Percentiles rank a stretch among this genome's conserved stretches.
Evolutionary conservation across 345 rosid genomes (phyloP).

Genomic region (Salix udensis): DNA sequence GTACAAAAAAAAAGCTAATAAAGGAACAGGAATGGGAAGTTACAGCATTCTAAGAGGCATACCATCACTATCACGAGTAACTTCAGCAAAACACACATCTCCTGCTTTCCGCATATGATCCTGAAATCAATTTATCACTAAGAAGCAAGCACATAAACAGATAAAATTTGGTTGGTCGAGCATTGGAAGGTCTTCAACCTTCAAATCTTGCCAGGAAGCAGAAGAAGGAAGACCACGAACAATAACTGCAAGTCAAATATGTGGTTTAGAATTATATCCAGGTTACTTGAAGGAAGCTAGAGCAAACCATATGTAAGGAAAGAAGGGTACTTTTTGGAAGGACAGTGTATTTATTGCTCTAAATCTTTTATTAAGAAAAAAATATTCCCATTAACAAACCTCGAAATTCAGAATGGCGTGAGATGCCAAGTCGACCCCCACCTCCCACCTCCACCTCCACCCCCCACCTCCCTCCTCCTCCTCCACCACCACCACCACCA

Average conservation of each 20-base stretch:
- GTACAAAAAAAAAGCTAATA: background rate
- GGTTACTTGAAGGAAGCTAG: background rate
- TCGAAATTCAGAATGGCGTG: constrained; percentile 91
- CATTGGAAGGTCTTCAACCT: background rate
- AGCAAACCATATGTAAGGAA: background rate
- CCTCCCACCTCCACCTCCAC: constrained; percentile 17
- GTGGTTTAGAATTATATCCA: background rate
- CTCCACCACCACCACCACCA: constrained; percentile 17
- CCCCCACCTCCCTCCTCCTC: background rate
- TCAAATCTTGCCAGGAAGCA: constrained; percentile 18
- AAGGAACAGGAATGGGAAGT: background rate
- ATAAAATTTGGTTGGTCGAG: background rate
- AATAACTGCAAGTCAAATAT: background rate
- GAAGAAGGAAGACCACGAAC: constrained; percentile 9
- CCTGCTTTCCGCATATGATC: constrained; percentile 19
- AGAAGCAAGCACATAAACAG: background rate
- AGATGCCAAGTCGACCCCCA: constrained; percentile 28
- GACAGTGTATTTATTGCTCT: background rate
- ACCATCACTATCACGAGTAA: constrained; percentile 18
- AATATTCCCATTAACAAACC: constrained; percentile 36
- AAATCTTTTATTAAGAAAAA: background rate
- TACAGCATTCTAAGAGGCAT: background rate
- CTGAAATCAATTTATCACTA: constrained; percentile 6
- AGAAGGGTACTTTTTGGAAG: background rate
- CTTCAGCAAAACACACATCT: constrained; percentile 21